These are phyloP conservation scores for Pseudonitzschia delicatissima DNA, from an alignment of 108 stramenopile genomes.

Conservation along the genomic window DNA sequence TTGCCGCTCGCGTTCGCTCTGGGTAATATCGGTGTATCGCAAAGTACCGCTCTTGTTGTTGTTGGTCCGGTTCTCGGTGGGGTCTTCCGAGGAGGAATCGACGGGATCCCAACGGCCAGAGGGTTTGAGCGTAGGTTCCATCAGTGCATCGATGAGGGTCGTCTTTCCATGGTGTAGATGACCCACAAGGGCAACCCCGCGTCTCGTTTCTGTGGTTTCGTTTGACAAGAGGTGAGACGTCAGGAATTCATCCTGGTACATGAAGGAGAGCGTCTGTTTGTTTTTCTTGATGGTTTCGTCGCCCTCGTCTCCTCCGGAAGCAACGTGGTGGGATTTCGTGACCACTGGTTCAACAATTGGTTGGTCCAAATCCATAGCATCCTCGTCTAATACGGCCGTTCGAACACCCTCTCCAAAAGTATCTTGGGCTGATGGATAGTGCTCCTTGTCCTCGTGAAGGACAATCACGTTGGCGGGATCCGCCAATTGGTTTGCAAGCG, in stretches of 20 bases:
- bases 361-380: slow-evolving; percentile 95
- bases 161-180: slow-evolving; percentile 98
- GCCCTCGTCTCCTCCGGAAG: neutral
- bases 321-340: slow-evolving; percentile 49
- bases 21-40: slow-evolving; percentile 86
- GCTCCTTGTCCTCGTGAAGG: slow-evolving; percentile 98
- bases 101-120: slow-evolving; percentile 25
- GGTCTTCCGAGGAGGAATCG: slow-evolving; percentile 30
- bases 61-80: slow-evolving; percentile 34
- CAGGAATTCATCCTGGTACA: slow-evolving; percentile 60
- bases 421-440: slow-evolving; percentile 96
- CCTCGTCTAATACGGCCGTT: slow-evolving; percentile 97
- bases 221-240: slow-evolving; percentile 55
- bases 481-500: slow-evolving; percentile 23
- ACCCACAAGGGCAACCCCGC: slow-evolving; percentile 91
- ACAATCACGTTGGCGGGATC: slow-evolving; percentile 84
- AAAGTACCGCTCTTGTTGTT: slow-evolving; percentile 32
- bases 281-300: neutral
- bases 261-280: slow-evolving; percentile 29
- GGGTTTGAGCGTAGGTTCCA: slow-evolving; percentile 61
- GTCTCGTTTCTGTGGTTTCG: slow-evolving; percentile 65
- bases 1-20: slow-evolving; percentile 92
- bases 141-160: slow-evolving; percentile 76
- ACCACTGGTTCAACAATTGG: slow-evolving; percentile 93
- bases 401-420: slow-evolving; percentile 91